Percentiles rank a stretch among this genome's conserved stretches.
Evolutionary conservation across 2,329 filamentous ascomycete species (phyloP).

Genomic region (Fusarium sarcochroum): DNA sequence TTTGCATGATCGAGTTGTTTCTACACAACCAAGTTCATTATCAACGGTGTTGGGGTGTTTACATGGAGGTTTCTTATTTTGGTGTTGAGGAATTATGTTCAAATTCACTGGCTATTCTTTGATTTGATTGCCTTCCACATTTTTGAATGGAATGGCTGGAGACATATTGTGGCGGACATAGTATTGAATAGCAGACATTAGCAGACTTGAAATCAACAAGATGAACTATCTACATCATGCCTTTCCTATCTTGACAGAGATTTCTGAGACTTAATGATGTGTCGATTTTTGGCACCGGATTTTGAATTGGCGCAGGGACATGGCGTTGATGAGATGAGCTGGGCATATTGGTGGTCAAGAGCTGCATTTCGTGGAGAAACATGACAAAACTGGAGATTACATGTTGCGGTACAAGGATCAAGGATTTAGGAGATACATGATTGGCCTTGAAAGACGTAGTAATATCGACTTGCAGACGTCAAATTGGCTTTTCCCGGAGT

Average conservation of each 20-base stretch:
- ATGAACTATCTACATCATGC: conserved; percentile 4
- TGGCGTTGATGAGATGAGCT: conserved; percentile 1
- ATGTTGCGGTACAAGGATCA: neutral
- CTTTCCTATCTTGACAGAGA: neutral
- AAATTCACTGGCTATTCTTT: conserved; percentile 2
- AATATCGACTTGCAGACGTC: neutral
- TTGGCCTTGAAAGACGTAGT: neutral
- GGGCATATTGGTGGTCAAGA: conserved; percentile 1
- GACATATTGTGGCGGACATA: conserved; percentile 21
- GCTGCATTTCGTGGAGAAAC: conserved; percentile 5
- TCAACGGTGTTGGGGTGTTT: conserved; percentile 28
- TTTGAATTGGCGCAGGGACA: neutral
- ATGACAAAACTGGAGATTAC: conserved; percentile 5
- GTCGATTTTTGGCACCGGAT: neutral
- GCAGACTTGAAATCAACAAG: conserved; percentile 8
- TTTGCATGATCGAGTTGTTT: conserved; percentile 38
- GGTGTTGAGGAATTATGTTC: conserved; percentile 16
- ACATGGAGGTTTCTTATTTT: conserved; percentile 2
- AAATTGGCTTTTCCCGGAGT: conserved; percentile 15
- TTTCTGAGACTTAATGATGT: neutral
- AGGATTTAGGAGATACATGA: neutral
- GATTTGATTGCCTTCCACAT: conserved; percentile 14
- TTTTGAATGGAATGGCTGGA: conserved; percentile 14
- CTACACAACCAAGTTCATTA: conserved; percentile 21
- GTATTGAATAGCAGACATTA: conserved; percentile 21